Evolutionary conservation across 2,329 filamentous ascomycete species (phyloP).

Genomic region (Botryosphaeria agaves): DNA sequence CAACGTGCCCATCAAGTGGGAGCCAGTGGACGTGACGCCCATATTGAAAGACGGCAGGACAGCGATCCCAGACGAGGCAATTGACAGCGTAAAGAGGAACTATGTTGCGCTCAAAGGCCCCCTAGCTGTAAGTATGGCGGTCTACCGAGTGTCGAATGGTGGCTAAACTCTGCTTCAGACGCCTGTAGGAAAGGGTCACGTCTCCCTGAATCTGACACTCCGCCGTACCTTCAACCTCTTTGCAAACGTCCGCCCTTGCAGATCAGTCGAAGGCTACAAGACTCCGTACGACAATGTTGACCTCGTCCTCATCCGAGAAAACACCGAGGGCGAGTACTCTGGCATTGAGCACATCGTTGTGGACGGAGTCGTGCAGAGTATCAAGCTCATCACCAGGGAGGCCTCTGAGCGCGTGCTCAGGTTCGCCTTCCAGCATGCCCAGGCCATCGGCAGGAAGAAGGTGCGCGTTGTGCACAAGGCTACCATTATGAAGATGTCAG

Average conservation of each 20-base stretch:
- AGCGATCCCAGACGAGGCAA: conserved; percentile 80
- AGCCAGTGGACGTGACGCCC: conserved; percentile 90
- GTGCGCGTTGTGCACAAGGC: conserved; percentile 98
- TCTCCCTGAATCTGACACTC: conserved; percentile 96
- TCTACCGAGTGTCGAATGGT: neutral
- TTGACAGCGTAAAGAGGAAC: conserved; percentile 85
- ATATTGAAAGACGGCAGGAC: conserved; percentile 90
- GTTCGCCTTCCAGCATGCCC: conserved; percentile 96
- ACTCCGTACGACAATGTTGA: conserved; percentile 95
- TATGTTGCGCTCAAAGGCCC: conserved; percentile 97
- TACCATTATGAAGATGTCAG: conserved; percentile 99
- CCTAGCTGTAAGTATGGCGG: conserved; percentile 52
- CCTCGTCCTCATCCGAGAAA: conserved; percentile 95
- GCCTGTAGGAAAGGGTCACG: conserved; percentile 94
- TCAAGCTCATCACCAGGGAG: conserved; percentile 96
- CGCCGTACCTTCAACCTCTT: conserved; percentile 99
- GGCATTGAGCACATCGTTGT: conserved; percentile 98
- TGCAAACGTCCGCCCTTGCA: conserved; percentile 96
- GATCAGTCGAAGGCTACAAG: conserved; percentile 93
- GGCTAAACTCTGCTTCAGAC: conserved; percentile 38
- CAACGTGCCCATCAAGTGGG: conserved; percentile 92
- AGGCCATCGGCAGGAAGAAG: conserved; percentile 87
- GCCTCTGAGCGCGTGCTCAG: conserved; percentile 90
- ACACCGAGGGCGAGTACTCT: conserved; percentile 99
- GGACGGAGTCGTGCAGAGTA: conserved; percentile 94